Conservation (phyloP, 306 rosid genomes). For the Sindora glabra region DNA sequence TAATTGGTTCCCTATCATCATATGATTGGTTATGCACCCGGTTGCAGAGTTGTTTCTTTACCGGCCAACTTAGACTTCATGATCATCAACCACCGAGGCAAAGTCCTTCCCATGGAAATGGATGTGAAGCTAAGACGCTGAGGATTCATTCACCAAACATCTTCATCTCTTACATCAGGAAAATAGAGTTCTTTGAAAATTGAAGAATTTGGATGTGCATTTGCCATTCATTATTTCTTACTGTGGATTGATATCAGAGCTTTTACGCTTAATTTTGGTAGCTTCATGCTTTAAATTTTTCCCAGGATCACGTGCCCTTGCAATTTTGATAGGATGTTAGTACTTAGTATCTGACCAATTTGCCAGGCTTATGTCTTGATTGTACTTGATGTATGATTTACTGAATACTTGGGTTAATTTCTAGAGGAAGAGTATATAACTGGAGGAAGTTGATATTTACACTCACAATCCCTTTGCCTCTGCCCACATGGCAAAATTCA, state of each 20-base stretch:
- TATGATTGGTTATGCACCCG: constrained; percentile 9
- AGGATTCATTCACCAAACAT: constrained; percentile 9
- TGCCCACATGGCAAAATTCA: too few species aligned
- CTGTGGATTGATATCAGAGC: constrained; percentile 4
- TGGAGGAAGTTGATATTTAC: too few species aligned
- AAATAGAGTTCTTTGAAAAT: neutral
- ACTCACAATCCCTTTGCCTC: too few species aligned
- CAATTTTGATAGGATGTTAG: constrained; percentile 8
- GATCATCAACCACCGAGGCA: constrained; percentile 88
- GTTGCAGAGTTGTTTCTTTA: constrained; percentile 68
- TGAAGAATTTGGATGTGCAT: neutral
- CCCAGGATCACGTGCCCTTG: neutral
- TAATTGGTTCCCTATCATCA: too few species aligned
- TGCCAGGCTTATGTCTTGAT: too few species aligned
- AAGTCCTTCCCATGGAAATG: constrained; percentile 35
- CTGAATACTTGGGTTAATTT: neutral
- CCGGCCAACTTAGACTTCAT: constrained; percentile 73
- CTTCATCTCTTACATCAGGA: constrained; percentile 2
- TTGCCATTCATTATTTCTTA: neutral
- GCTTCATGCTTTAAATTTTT: neutral
- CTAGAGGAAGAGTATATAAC: neutral
- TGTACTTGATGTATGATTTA: too few species aligned
- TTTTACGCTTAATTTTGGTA: constrained; percentile 10
- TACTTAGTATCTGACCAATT: neutral
- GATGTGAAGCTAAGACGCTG: constrained; percentile 50